Evolutionary conservation across 352 stramenopile genomes (phyloP).

Genomic region (Halophytophthora batemanensis): DNA sequence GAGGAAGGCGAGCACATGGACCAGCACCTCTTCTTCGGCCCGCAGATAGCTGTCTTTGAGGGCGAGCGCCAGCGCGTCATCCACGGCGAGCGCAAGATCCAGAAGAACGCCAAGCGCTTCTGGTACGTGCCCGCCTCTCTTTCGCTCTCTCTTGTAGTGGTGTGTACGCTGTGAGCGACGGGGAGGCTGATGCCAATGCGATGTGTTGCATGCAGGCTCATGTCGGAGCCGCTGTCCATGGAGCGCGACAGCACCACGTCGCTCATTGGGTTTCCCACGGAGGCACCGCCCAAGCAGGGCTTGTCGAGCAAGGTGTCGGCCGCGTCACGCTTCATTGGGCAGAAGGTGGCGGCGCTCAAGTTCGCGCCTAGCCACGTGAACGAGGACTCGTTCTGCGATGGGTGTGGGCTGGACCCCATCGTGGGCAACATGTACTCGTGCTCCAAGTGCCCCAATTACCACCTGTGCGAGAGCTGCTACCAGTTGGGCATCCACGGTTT

Average conservation of each 20-base stretch:
- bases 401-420: conserved; percentile 87
- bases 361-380: conserved; percentile 71
- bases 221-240: conserved; percentile 81
- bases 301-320: conserved; percentile 67
- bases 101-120: conserved; percentile 78
- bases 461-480: conserved; percentile 82
- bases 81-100: conserved; percentile 84
- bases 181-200: too few relatives aligned
- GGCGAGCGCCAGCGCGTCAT: conserved; percentile 79
- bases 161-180: too few relatives aligned
- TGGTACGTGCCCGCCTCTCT: conserved; percentile 53
- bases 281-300: conserved; percentile 32
- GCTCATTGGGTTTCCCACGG: conserved; percentile 56
- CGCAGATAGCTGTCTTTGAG: conserved; percentile 68
- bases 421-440: conserved; percentile 88
- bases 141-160: too few relatives aligned
- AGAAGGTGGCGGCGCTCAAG: conserved; percentile 83
- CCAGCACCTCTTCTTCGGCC: conserved; percentile 81
- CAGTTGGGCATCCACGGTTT: conserved; percentile 81
- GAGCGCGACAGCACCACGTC: conserved; percentile 78
- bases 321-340: conserved; percentile 67
- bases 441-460: conserved; percentile 84
- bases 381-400: conserved; percentile 88
- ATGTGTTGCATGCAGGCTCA: conserved; percentile 36
- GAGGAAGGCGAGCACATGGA: conserved; percentile 61